Evolutionary conservation across 805 yeast species (phyloP).

Genomic region (Wickerhamiella occidentalis): DNA sequence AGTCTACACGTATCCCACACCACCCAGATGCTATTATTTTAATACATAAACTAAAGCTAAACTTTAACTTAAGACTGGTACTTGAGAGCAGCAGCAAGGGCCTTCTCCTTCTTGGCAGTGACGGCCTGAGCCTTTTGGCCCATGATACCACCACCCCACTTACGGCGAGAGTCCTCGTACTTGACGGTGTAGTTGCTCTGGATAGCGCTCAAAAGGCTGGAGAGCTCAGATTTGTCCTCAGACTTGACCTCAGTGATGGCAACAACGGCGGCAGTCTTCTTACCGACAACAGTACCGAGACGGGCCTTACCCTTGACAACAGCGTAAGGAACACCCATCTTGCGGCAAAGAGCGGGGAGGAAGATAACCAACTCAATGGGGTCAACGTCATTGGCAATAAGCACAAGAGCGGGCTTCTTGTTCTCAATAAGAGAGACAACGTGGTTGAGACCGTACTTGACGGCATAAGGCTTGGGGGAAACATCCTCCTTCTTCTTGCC

Average conservation of each 20-base stretch:
- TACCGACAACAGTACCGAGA: conserved; percentile 93
- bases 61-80: conserved; percentile 16
- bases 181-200: conserved; percentile 87
- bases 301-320: conserved; percentile 97
- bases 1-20: too few relatives aligned
- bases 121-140: conserved; percentile 89
- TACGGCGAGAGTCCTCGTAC: conserved; percentile 92
- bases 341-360: conserved; percentile 97
- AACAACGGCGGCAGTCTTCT: conserved; percentile 94
- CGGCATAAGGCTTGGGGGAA: conserved; percentile 91
- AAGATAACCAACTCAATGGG: conserved; percentile 95
- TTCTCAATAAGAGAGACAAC: conserved; percentile 93
- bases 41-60: neutral
- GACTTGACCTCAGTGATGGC: conserved; percentile 91
- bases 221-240: conserved; percentile 90
- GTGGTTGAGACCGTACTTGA: conserved; percentile 98
- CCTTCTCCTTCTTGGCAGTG: conserved; percentile 62
- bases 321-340: conserved; percentile 99
- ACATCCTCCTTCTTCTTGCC: conserved; percentile 96
- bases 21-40: conserved; percentile 7
- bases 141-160: conserved; percentile 99
- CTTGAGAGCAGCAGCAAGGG: conserved; percentile 30
- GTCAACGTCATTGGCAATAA: conserved; percentile 98
- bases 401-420: conserved; percentile 96
- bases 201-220: conserved; percentile 84